Base-by-base conservation (phyloP, 495 filamentous ascomycete genomes). In the Endocarpon pusillum region DNA sequence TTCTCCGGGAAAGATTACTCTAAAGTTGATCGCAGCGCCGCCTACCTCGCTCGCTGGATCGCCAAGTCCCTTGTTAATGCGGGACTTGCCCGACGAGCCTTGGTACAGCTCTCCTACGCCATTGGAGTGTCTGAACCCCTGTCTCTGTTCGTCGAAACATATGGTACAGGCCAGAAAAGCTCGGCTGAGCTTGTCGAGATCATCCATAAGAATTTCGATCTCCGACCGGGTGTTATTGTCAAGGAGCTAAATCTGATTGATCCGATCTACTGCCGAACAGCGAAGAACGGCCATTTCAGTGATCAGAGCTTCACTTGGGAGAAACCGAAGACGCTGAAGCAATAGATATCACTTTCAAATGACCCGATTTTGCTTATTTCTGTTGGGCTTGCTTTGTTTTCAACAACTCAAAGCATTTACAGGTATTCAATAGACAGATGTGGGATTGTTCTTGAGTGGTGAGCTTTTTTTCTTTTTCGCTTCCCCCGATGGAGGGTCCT, bases 1-100 rank as follows among this genome's bases (percentile, higher is more conserved):
- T 97, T 97, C 79, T 96, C 89, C 52, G 89, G 89, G 54, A 97
- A 97, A 75, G 89, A 97, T 59, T 97, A 94, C 80, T 93, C 84
- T 65, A 97, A 97, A 71, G 89, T 97, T 61, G 89, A 97, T 58
- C 81, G 89, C 46, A 94, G 87, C 20, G 89, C 89, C 45, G 89
- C 89, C 50, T 97, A 97, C 66, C 73, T 94, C 44, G 85, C 77
- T 48, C 82, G 89, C 47, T 97, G 89, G 89, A 81, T 97, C 58
- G 89, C 89, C 56, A 97, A 97, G 75, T 97, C 89, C 26, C 69
- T 97, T 42, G 82, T 97, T 39, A 62, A 75, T 47, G 78, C 87
- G 49, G 75, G 76, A 45, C 79, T 97, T 38, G 78, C 78, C 44
- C 83, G 86, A 49, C 86, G 89, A 57, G 81, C 73, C 33, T 71